Conservation (phyloP, 2,329 filamentous ascomycete genomes). For the Westerdykella aurantiaca region DNA sequence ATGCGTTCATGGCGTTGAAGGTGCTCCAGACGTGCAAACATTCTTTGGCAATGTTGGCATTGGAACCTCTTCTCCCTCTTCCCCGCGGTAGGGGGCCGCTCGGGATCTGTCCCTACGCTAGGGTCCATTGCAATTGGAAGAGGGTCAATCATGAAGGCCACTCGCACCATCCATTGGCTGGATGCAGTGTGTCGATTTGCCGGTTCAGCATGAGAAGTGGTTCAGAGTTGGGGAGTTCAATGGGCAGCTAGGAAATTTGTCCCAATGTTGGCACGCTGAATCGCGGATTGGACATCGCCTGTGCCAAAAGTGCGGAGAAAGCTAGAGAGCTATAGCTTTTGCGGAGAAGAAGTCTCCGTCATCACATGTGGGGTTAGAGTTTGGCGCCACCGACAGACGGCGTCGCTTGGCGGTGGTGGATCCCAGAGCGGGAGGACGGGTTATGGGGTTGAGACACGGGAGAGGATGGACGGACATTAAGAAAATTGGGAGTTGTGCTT, state of each 20-base stretch:
- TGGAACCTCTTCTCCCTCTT: constrained; percentile 35
- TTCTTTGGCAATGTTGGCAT: constrained; percentile 28
- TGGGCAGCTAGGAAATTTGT: not conserved
- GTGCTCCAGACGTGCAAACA: constrained; percentile 38
- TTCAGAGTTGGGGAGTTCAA: not conserved
- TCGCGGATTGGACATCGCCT: constrained; percentile 10
- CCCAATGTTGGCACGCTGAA: not conserved
- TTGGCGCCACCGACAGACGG: constrained; percentile 11
- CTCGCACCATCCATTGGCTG: not conserved
- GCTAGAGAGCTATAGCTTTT: constrained; percentile 1
- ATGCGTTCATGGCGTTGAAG: constrained; percentile 40
- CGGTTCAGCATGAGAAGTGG: not conserved
- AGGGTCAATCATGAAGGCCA: not conserved
- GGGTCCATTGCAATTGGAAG: constrained; percentile 18
- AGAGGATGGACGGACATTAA: not conserved
- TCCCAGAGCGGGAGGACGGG: not conserved
- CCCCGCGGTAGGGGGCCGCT: constrained; percentile 15
- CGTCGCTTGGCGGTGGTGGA: constrained; percentile 10
- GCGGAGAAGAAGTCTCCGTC: constrained; percentile 11
- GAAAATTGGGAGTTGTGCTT: not conserved
- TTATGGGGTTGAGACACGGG: constrained; percentile 8
- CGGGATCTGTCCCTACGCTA: constrained; percentile 6
- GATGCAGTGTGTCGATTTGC: not conserved
- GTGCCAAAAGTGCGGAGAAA: constrained; percentile 18
- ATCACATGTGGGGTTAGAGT: constrained; percentile 18